Conservation (phyloP, 257 asterid genomes). For the Cruciata laevipes region DNA sequence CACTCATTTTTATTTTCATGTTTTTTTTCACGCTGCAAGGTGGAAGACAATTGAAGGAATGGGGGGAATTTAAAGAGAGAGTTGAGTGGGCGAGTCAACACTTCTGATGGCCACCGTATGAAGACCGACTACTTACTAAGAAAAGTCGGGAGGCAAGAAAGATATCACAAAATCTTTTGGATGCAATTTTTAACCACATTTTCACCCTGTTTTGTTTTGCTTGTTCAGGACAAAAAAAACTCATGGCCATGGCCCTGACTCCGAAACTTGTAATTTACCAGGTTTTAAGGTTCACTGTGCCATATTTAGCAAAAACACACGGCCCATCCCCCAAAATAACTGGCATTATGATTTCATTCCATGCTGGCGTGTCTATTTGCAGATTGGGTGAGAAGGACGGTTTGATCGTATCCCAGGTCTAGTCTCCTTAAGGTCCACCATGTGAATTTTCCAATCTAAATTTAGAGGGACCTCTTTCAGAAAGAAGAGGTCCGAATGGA, state of each 20-base stretch:
- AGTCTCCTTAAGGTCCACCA: constrained; percentile 45
- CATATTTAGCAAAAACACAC: constrained; percentile 32
- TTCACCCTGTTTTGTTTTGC: constrained; percentile 21
- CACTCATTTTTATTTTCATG: no score
- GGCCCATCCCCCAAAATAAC: not conserved
- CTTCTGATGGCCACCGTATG: constrained; percentile 53
- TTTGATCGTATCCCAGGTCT: constrained; percentile 23
- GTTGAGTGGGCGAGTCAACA: no score
- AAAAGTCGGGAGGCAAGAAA: constrained; percentile 24
- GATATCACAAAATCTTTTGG: constrained; percentile 55
- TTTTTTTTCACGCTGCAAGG: no score
- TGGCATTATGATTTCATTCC: constrained; percentile 19
- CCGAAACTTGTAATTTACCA: constrained; percentile 22
- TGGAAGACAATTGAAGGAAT: no score
- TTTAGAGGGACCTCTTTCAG: constrained; percentile 36
- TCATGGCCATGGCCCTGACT: constrained; percentile 19
- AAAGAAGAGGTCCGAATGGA: constrained; percentile 7
- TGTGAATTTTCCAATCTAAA: constrained; percentile 36
- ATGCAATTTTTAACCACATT: constrained; percentile 40
- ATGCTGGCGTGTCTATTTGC: constrained; percentile 37
- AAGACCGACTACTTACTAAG: constrained; percentile 47
- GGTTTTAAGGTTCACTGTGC: constrained; percentile 34
- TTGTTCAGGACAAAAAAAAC: constrained; percentile 19
- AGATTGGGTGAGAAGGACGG: constrained; percentile 62
- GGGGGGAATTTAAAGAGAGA: no score